Base-by-base conservation (phyloP, 208 protist genomes). In the Kentomonas sorsogonicus region DNA sequence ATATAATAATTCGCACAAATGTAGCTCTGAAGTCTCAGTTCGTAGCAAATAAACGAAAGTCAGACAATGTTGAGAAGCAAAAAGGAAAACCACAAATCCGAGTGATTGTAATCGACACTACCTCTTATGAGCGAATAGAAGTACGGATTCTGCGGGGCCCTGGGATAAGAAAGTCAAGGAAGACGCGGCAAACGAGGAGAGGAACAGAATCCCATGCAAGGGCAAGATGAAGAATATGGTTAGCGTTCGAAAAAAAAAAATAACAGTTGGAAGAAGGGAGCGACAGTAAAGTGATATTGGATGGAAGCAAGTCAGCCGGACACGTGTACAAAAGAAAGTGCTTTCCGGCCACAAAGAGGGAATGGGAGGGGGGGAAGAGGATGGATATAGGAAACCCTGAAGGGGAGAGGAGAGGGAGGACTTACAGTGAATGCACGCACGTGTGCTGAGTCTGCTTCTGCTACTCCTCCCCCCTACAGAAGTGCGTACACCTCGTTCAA, bases 41-140 rank as follows among this genome's bases (percentile, higher is more conserved):
- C 4, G 7, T 26, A 53, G 7, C 29, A 18, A 25, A 62, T 52
- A 45, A 48, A 47, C 53, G 45, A 55, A 30, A 34, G 54, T 38
- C 1, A 57, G 1, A 53, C 65, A 50, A 30, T 46, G 34, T 52
- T 40, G 23, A 45, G 25, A 39, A 47, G n/a, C 22, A 57, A 60
- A 59, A 53, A 60, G 44, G 58, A 63, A 56, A 66, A 60, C 33
- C 39, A 57, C 55, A 33, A 51, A 20, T 63, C n/a, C n/a, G n/a
- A n/a, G n/a, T n/a, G n/a, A 16, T 48, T 20, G 56, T 61, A 23
- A n/a, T 36, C 11, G 40, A 54, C 55, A 71, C 59, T 23, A 23
- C 9, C 45, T 40, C 25, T 36, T 18, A 34, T 20, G 20, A 36
- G 15, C 11, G 55, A 56, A 51, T 47, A 54, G 45, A 60, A 60